Conservation (phyloP, 2,329 filamentous ascomycete genomes). For the Xylaria sp. region DNA sequence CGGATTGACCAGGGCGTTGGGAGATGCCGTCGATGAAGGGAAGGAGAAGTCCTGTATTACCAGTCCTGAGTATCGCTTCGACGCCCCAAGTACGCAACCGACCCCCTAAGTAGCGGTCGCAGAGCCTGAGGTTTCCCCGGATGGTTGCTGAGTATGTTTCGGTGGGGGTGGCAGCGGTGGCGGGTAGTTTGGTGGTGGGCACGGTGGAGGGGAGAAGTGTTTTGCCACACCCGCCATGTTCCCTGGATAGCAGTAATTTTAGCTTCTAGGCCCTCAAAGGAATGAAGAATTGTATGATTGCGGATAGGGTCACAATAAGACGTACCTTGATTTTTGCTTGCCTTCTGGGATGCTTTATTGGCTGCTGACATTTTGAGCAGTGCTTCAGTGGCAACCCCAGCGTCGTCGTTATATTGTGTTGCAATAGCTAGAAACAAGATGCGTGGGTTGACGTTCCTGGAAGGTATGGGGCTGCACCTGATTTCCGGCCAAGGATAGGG, state of each 20-base stretch:
- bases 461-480: background rate
- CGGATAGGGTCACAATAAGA: background rate
- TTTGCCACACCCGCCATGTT: background rate
- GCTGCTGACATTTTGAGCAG: background rate
- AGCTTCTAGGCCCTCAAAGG: constrained; percentile 1
- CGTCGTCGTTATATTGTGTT: background rate
- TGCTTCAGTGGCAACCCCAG: background rate
- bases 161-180: constrained; percentile 12
- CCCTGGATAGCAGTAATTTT: constrained; percentile 2
- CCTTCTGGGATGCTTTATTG: background rate
- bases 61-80: constrained; percentile 9
- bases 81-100: constrained; percentile 10
- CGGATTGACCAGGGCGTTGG: constrained; percentile 7
- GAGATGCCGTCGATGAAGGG: background rate
- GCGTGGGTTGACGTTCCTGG: background rate
- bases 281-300: background rate
- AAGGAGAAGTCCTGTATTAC: constrained; percentile 26
- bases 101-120: constrained; percentile 10
- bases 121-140: background rate
- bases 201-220: background rate
- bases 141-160: background rate
- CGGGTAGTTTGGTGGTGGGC: constrained; percentile 20
- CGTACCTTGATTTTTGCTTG: constrained; percentile 9
- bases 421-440: background rate
- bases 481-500: background rate